A percentile compares a stretch with the other conserved stretches of the same genome.
phyloP scores from a whole-genome alignment of 2,329 filamentous ascomycete genomes.

The Venturia oleaginea region DNA sequence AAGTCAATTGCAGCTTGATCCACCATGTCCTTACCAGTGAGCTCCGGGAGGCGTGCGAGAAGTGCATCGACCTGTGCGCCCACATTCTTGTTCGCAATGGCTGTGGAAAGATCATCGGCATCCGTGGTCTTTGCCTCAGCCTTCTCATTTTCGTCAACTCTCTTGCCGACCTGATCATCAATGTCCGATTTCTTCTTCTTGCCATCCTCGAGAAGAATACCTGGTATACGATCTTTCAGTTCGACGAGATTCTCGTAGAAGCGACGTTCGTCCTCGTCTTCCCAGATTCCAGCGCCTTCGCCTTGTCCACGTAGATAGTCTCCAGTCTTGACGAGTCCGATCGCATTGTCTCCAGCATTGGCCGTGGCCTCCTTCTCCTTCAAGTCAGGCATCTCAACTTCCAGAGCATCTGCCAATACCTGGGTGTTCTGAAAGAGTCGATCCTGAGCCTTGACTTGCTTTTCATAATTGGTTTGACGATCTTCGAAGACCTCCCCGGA shows the following conservation, averaged over 20 bases:
- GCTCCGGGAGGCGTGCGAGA: slow-evolving; percentile 75
- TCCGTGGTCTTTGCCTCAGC: slow-evolving; percentile 29
- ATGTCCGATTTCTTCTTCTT: slow-evolving; percentile 85
- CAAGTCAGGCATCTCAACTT: slow-evolving; percentile 86
- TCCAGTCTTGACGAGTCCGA: slow-evolving; percentile 86
- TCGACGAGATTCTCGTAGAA: slow-evolving; percentile 98
- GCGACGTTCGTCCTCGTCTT: slow-evolving; percentile 93
- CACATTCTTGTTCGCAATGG: slow-evolving; percentile 95
- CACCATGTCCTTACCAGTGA: slow-evolving; percentile 83
- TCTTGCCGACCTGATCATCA: slow-evolving; percentile 78
- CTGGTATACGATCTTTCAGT: slow-evolving; percentile 88
- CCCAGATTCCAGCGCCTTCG: slow-evolving; percentile 92
- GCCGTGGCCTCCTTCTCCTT: slow-evolving; percentile 70
- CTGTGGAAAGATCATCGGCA: slow-evolving; percentile 75
- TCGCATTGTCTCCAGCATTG: slow-evolving; percentile 60
- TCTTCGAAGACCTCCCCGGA: slow-evolving; percentile 98
- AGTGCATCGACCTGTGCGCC: slow-evolving; percentile 93
- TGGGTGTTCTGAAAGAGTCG: slow-evolving; percentile 85
- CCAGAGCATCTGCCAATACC: slow-evolving; percentile 77
- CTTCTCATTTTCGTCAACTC: slow-evolving; percentile 48
- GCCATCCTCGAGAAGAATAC: slow-evolving; percentile 82
- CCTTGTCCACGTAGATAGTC: slow-evolving; percentile 86
- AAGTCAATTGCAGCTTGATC: slow-evolving; percentile 94
- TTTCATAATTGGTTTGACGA: slow-evolving; percentile 90
- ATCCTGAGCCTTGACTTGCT: slow-evolving; percentile 84